Conservation (phyloP, 345 rosid genomes). For the Dimocarpus longan region DNA sequence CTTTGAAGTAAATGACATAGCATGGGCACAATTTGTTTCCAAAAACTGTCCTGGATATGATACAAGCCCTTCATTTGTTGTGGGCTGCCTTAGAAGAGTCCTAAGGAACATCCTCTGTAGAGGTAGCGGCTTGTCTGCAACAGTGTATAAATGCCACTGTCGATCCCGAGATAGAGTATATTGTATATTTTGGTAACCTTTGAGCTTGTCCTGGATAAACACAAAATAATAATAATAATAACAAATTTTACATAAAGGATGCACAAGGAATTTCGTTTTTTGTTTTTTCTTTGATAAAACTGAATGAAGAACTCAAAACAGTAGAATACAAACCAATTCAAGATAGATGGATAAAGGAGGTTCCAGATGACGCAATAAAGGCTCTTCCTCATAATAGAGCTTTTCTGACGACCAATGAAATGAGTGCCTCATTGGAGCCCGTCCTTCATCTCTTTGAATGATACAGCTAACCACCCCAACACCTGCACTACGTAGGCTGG, state of each 20-base stretch:
- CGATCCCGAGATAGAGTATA: constrained; percentile 87
- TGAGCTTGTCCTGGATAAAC: constrained; percentile 86
- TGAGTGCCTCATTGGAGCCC: constrained; percentile 97
- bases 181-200: constrained; percentile 72
- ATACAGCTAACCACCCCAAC: constrained; percentile 95
- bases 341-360: constrained; percentile 97
- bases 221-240: background rate
- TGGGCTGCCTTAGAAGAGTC: constrained; percentile 90
- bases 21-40: constrained; percentile 45
- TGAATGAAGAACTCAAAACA: background rate
- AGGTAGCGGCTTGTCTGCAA: constrained; percentile 77
- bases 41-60: constrained; percentile 61
- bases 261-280: background rate
- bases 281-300: constrained; percentile 7
- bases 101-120: constrained; percentile 93
- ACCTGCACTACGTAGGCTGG: constrained; percentile 73
- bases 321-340: constrained; percentile 68
- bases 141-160: constrained; percentile 94
- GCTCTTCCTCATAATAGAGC: constrained; percentile 84
- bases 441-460: constrained; percentile 98
- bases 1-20: constrained; percentile 74
- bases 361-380: constrained; percentile 90
- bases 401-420: constrained; percentile 93
- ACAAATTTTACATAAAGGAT: constrained; percentile 19
- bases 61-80: constrained; percentile 60